Evolutionary conservation across 2,329 filamentous ascomycete genomes (phyloP), one percentile per base, ranked within the genome.

Genomic region (Monosporascus sp.): DNA sequence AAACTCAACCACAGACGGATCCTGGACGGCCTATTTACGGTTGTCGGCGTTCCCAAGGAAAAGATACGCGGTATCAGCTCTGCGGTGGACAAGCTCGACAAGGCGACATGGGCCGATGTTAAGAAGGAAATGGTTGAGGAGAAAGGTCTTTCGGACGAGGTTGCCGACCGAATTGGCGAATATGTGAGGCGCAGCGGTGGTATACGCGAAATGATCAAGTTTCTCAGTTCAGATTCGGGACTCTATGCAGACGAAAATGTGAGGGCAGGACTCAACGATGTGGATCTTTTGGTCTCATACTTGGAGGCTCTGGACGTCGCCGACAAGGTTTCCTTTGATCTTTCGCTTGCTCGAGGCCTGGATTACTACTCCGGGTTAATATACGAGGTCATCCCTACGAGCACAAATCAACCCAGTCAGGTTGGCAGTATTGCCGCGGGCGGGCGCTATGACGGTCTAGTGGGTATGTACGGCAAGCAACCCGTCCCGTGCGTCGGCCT

Each of bases 1-100:
- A 96, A 97, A 76, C 79, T 96, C 67, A 97, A 97, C 75, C 91
- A 97, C 82, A 82, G 93, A 62, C 93, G 95, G 74, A 93, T 97
- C 48, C 79, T 97, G 17, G 92, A 97, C 64, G 93, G 92, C 54
- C 82, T 97, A 61, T 97, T 97, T 72, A 82, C 90, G 68, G 89
- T 96, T 28, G 93, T 89, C 63, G 92, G 93, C 59, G 92, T 97
- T 15, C 90, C 92, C 2, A 76, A 82, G 54, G 88, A 96, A 53
- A 92, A 95, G 78, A 89, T 96, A 60, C 84, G 93, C 52, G 84
- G 88, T 31, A 97, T 97, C 65, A 94, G 88, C 40, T 94, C 89
- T 24, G 92, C 93, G 2, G 92, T 97, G 47, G 93, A 97, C 76
- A 97, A 97, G 77, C 78, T 97, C 51, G 93, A 97, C 73, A 97